Percentiles rank a stretch among this genome's conserved stretches.
phyloP scores from a whole-genome alignment of 73 alveolate species.

The Tetrahymena malaccensis region DNA sequence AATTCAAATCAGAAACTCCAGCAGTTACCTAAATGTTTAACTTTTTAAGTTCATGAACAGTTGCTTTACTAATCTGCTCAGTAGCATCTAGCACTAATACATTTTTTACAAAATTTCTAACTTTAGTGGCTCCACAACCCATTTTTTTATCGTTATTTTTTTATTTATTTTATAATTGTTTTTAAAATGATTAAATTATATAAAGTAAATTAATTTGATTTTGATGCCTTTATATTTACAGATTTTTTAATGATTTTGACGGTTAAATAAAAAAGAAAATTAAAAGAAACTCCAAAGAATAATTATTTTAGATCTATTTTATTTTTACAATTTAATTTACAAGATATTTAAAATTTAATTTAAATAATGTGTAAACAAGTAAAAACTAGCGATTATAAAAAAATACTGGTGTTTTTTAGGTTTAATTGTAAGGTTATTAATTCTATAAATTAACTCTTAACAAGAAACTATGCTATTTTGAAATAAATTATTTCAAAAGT shows the following conservation, averaged over 20 bases:
- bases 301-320: not conserved
- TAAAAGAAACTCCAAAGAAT: not conserved
- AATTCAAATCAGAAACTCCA: not conserved
- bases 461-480: too few species aligned
- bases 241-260: too few species aligned
- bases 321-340: not conserved
- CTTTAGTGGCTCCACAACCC: not conserved
- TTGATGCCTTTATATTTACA: not conserved
- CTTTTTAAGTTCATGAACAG: not conserved
- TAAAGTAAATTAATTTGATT: not conserved
- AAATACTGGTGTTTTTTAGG: too few species aligned
- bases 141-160: not conserved
- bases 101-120: not conserved
- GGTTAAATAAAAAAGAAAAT: not conserved
- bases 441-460: too few species aligned
- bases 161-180: not conserved
- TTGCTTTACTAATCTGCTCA: not conserved
- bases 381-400: too few species aligned
- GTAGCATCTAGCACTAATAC: not conserved
- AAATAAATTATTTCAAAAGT: too few species aligned
- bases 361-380: too few species aligned
- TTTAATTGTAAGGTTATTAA: too few species aligned
- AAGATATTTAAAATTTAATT: too few species aligned
- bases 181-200: not conserved
- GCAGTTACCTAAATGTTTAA: not conserved